These are phyloP conservation scores for Ceratocystis diversiconidia DNA, from an alignment of 2,329 filamentous ascomycete species.

Conservation along the genomic window DNA sequence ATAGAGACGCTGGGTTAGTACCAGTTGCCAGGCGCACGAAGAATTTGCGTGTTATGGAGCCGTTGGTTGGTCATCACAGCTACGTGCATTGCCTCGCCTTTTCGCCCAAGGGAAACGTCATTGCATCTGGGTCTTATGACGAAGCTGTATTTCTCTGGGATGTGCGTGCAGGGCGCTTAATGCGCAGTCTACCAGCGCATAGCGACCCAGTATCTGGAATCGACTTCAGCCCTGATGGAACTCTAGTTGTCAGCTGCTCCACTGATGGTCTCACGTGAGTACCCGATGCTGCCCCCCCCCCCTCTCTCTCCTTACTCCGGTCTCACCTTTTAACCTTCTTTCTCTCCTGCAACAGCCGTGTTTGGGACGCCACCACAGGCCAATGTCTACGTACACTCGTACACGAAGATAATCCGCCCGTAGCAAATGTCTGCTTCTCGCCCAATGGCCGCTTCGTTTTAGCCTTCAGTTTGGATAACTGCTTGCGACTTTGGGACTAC, in stretches of 20 bases:
- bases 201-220: slow-evolving; percentile 90
- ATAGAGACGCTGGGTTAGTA: slow-evolving; percentile 18
- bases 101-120: slow-evolving; percentile 94
- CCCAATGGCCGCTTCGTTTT: slow-evolving; percentile 90
- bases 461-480: slow-evolving; percentile 81
- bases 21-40: slow-evolving; percentile 21
- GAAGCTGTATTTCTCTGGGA: slow-evolving; percentile 98
- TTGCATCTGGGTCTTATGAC: slow-evolving; percentile 90
- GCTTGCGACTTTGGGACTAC: slow-evolving; percentile 89
- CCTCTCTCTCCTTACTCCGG: not conserved
- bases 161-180: slow-evolving; percentile 69
- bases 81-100: slow-evolving; percentile 92
- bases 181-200: slow-evolving; percentile 85
- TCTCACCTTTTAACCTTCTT: slow-evolving; percentile 2
- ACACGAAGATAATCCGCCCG: slow-evolving; percentile 59
- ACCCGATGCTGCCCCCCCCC: slow-evolving; percentile 15
- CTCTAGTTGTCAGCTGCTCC: slow-evolving; percentile 78
- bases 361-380: slow-evolving; percentile 92
- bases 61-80: slow-evolving; percentile 79
- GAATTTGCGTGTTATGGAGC: slow-evolving; percentile 27
- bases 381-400: slow-evolving; percentile 91
- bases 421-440: slow-evolving; percentile 58
- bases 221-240: slow-evolving; percentile 85
- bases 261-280: slow-evolving; percentile 75
- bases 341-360: slow-evolving; percentile 38